Base-by-base conservation (phyloP, 2,329 filamentous ascomycete genomes). In the Cyphellophora attinorum region DNA sequence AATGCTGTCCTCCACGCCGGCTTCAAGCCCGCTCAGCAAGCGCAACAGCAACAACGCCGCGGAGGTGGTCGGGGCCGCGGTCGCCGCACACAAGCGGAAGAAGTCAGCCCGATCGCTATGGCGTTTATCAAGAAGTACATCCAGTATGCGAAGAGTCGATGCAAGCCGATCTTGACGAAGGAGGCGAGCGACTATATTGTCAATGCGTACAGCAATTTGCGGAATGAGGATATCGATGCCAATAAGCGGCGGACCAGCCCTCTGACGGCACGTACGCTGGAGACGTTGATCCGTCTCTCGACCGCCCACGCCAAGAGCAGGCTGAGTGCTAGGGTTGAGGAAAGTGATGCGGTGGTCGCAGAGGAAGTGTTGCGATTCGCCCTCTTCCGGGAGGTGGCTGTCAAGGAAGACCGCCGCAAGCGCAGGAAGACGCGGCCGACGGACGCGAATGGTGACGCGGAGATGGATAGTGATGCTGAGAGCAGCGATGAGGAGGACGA, bases 41-140 rank as follows among this genome's bases (percentile, higher is more conserved):
- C 21, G 8, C 21, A 8, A 8, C 8, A 8, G 8, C 8, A n/a
- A n/a, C 8, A n/a, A 8, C 21, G 21, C 21, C 14, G 29, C 6
- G 15, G 29, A 4, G 29, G 19, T 19, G 14, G 27, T 16, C 6
- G 27, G 4, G 81, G 82, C 6, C 75, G 85, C 25, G 83, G 84
- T 8, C 65, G 79, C 16, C 76, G 76, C 48, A 82, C 83, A 58
- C 81, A 81, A 45, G 76, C 83, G 4, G 86, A 95, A 57, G 21
- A 25, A 8, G 84, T 98, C 11, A 43, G 38, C 11, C 46, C 46
- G 4, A 68, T 98, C 35, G 93, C 84, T 62, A 95, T 98, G 41
- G 84, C 88, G 0, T 98, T 98, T 62, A 86, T 98, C 68, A 98
- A 98, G 67, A 98, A 98, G 63, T 98, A 95, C 59, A 93, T 98